phyloP scores from a whole-genome alignment of 345 rosid genomes.

The Triadica sebifera region DNA sequence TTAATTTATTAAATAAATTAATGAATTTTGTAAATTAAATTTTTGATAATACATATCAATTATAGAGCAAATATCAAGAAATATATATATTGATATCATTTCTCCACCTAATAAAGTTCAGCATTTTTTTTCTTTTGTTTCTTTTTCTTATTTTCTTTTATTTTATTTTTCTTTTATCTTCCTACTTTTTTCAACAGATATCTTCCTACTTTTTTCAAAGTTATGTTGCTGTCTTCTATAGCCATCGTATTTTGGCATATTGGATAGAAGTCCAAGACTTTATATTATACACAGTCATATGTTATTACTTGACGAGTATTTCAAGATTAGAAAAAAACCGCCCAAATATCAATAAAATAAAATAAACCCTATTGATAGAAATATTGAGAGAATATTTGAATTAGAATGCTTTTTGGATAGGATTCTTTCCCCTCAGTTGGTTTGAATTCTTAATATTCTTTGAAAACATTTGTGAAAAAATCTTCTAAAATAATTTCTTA shows the following conservation, averaged over 20 bases:
- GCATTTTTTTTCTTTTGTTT: background rate
- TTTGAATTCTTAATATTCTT: background rate
- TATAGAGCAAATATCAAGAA: no score
- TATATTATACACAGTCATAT: background rate
- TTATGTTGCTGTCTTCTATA: slow-evolving; percentile 3
- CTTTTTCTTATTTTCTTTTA: background rate
- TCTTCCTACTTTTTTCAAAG: slow-evolving; percentile 2
- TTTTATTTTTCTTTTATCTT: background rate
- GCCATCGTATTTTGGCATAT: background rate
- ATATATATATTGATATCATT: no score
- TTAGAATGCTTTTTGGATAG: background rate
- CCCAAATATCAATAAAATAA: background rate
- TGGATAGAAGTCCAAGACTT: background rate
- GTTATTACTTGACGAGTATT: background rate
- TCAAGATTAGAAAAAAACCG: background rate
- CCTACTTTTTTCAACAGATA: slow-evolving; percentile 4
- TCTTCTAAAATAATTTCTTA: no score
- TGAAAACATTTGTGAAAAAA: no score
- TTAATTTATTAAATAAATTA: no score
- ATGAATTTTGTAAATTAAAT: no score
- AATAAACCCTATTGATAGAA: background rate
- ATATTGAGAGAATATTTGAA: background rate
- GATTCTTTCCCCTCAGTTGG: background rate
- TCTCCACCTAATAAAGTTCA: background rate
- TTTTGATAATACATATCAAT: no score